Conservation (phyloP, 192 early-diverging fungal genomes). For the Entomortierella parvispora region DNA sequence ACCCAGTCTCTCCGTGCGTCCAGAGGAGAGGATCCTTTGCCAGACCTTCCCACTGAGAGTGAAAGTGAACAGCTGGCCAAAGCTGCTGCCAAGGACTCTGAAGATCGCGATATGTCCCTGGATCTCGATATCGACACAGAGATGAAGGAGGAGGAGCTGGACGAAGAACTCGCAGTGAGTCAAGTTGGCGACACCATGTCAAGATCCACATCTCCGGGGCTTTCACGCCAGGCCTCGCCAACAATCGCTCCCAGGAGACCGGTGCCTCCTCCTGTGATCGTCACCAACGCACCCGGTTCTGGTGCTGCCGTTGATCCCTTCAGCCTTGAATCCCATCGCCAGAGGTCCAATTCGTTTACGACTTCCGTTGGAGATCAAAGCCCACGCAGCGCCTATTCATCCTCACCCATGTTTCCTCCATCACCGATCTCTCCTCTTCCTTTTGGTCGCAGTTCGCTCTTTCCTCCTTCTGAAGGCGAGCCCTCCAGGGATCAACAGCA, state of each 20-base stretch:
- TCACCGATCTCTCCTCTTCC: conserved; percentile 27
- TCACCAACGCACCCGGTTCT: conserved; percentile 39
- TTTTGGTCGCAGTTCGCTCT: conserved; percentile 8
- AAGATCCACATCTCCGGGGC: conserved; percentile 1
- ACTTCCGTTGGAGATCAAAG: conserved; percentile 28
- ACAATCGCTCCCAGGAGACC: conserved; percentile 16
- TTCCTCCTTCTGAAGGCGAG: conserved; percentile 19
- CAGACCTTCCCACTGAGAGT: background rate
- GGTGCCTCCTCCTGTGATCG: conserved; percentile 40
- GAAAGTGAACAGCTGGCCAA: background rate
- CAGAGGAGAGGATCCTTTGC: conserved; percentile 13
- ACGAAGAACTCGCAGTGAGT: conserved; percentile 2
- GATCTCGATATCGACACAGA: conserved; percentile 23
- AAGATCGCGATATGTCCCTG: conserved; percentile 20
- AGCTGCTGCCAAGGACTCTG: background rate
- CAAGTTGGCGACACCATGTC: conserved; percentile 1
- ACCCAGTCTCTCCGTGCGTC: conserved; percentile 8
- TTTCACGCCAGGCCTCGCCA: conserved; percentile 1
- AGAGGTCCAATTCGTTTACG: conserved; percentile 33
- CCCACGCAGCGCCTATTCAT: conserved; percentile 12
- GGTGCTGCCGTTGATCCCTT: conserved; percentile 8
- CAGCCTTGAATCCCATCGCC: conserved; percentile 32
- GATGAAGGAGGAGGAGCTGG: conserved; percentile 16
- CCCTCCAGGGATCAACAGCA: conserved; percentile 12
- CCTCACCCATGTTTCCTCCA: conserved; percentile 30